Base-by-base conservation (phyloP, 2,329 filamentous ascomycete genomes). In the Fusarium camptoceras region DNA sequence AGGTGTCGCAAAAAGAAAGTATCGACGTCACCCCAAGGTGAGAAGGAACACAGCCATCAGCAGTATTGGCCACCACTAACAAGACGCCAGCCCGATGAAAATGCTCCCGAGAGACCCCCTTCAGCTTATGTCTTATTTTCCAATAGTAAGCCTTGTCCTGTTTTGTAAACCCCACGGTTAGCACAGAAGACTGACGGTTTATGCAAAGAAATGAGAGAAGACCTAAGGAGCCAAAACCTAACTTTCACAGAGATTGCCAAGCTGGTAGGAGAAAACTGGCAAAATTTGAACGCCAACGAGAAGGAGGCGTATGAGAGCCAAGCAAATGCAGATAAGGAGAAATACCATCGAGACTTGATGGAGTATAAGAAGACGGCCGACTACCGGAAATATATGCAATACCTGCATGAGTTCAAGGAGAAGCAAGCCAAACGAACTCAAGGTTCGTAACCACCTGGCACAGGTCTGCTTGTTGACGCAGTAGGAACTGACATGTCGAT, bases 71-170 rank as follows among this genome's bases (percentile, higher is more conserved):
- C 37, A 27, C 28, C 24, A 48, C 54, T 71, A 47, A 71, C 22
- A 28, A 50, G 16, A 15, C 15, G 27, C 2, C 25, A 93, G 88
- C 85, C 92, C 6, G 93, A 96, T 72, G 91, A 94, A 62, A 89
- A 93, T 81, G 92, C 92, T 1, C 93, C 93, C 3, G 92, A 94
- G 75, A 85, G 92, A 25, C 92, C 93, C 2, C 91, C 92, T 1
- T 95, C 92, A 7, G 93, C 92, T 51, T 95, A 95, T 80, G 93
- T 95, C 15, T 87, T 95, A 18, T 96, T 96, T 76, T 94, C 93
- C 1, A 95, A 95, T 74, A 92, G 91, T 93, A 79, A 82, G 90
- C 84, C 31, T 53, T 27, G 20, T 30, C 42, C 30, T 14, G 10
- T 11, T 16, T 22, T 20, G 18, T 12, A 3, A 22, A 6, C 6